A percentile compares a stretch with the other conserved stretches of the same genome.
Evolutionary conservation across 352 stramenopile species (phyloP).

Genomic region (Peronospora belbahrii): DNA sequence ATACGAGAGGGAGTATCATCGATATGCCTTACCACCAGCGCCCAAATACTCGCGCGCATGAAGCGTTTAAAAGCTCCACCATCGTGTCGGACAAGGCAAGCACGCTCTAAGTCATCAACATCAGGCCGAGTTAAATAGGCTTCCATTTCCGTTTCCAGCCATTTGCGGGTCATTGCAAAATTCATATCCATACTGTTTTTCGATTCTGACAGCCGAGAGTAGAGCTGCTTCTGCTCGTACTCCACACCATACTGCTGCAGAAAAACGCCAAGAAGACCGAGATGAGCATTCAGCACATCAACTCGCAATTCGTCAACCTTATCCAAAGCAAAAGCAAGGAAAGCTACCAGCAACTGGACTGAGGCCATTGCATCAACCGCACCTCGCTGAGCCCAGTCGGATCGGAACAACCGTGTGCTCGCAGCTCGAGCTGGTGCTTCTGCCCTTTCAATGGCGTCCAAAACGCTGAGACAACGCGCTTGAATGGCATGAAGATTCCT

Average conservation of each 20-base stretch:
- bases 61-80: slow-evolving; percentile 38
- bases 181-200: slow-evolving; percentile 9
- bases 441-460: slow-evolving; percentile 36
- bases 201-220: slow-evolving; percentile 23
- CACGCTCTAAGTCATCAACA: slow-evolving; percentile 19
- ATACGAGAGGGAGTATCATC: slow-evolving; percentile 26
- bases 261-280: slow-evolving; percentile 45
- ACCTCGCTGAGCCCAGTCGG: slow-evolving; percentile 23
- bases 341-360: slow-evolving; percentile 41
- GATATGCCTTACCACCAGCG: slow-evolving; percentile 46
- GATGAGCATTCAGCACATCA: slow-evolving; percentile 55
- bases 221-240: slow-evolving; percentile 58
- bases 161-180: slow-evolving; percentile 43
- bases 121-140: slow-evolving; percentile 18
- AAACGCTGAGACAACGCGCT: slow-evolving; percentile 31
- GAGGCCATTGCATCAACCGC: slow-evolving; percentile 11
- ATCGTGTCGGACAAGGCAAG: slow-evolving; percentile 22
- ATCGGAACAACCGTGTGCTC: slow-evolving; percentile 34
- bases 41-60: slow-evolving; percentile 35
- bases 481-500: slow-evolving; percentile 28
- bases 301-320: slow-evolving; percentile 59
- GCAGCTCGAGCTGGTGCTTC: slow-evolving; percentile 50
- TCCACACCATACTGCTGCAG: slow-evolving; percentile 48
- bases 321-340: slow-evolving; percentile 54
- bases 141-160: slow-evolving; percentile 36